A percentile compares a stretch with the other conserved stretches of the same genome.
Conservation (phyloP, 2,329 filamentous ascomycete species). For the Rutstroemia sp. region DNA sequence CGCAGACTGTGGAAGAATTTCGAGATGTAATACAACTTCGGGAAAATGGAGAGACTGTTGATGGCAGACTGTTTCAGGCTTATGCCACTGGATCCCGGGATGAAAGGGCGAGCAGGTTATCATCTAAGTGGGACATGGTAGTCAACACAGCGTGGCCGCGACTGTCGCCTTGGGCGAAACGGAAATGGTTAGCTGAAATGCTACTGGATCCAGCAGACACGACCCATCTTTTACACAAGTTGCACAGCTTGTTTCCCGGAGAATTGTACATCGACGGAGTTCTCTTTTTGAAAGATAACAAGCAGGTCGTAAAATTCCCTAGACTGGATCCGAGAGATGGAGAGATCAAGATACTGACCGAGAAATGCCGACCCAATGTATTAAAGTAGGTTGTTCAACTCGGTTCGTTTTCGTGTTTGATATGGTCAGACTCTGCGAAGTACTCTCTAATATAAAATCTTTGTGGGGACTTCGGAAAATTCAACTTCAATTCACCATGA, state of each 20-base stretch:
- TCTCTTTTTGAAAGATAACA: slow-evolving; percentile 15
- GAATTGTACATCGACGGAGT: slow-evolving; percentile 21
- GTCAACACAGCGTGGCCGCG: slow-evolving; percentile 26
- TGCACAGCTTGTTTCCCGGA: slow-evolving; percentile 21
- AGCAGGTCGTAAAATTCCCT: slow-evolving; percentile 7
- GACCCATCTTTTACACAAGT: slow-evolving; percentile 14
- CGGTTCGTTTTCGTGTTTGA: too few species aligned
- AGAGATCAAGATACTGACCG: slow-evolving; percentile 18
- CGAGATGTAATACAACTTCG: slow-evolving; percentile 21
- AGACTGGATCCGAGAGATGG: slow-evolving; percentile 23
- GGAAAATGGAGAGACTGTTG: slow-evolving; percentile 18
- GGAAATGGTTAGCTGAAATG: slow-evolving; percentile 26
- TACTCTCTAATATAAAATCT: too few species aligned
- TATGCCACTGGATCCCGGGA: background rate
- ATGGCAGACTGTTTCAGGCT: slow-evolving; percentile 23
- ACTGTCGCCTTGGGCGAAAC: slow-evolving; percentile 27
- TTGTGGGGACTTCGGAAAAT: too few species aligned
- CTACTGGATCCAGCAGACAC: slow-evolving; percentile 23
- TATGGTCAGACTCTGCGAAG: too few species aligned
- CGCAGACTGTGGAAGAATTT: slow-evolving; percentile 21
- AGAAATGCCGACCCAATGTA: background rate
- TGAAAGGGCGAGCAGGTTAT: background rate
- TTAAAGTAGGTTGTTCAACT: background rate
- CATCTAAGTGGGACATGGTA: slow-evolving; percentile 6
- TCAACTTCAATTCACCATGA: too few species aligned